Base-by-base conservation (phyloP, 495 filamentous ascomycete species). In the Pseudevernia furfuracea region DNA sequence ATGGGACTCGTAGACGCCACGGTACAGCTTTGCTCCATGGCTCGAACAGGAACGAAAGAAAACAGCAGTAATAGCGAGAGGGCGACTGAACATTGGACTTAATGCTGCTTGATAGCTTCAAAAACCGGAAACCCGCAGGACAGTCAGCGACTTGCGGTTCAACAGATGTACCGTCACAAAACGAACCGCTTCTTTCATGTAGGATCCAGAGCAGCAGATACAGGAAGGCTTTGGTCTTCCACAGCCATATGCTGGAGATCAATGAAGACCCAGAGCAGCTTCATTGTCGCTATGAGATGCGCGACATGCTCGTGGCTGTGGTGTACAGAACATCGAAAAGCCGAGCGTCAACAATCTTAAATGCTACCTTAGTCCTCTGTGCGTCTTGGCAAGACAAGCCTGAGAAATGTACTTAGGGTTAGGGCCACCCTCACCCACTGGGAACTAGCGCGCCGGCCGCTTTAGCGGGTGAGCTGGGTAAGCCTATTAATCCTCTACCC, bases 131-230 rank as follows among this genome's bases (percentile, higher is more conserved):
- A 32, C 53, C 53, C 19, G 30, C 28, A 19, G 28, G 28, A 14
- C 3, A 8, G 25, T 4, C 21, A 34, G 11, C 14, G 34, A 19
- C 34, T 10, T 39, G 32, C 10, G 15, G 17, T 23, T 32, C 32
- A 30, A 34, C 28, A 62, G 1, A 32, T 64, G 55, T 64, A 64
- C 66, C 66, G 58, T 69, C 67, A 66, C 67, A 69, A 79, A 80
- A 82, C 89, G 89, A 93, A 85, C 89, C 84, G 84, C 89, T 83
- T 82, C 84, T 81, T 82, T 91, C 89, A 92, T 74, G 78, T 82
- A 80, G 71, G 78, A 82, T 85, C 89, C 82, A 90, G 86, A 90
- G 90, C 87, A 92, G 91, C 84, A 96, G 91, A 96, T 96, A 96
- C 90, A 87, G 89, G 88, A 86, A 84, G 68, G 59, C 41, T 32